phyloP scores from a whole-genome alignment of 2,329 filamentous ascomycete genomes.

The Leptodontidium sp. region DNA sequence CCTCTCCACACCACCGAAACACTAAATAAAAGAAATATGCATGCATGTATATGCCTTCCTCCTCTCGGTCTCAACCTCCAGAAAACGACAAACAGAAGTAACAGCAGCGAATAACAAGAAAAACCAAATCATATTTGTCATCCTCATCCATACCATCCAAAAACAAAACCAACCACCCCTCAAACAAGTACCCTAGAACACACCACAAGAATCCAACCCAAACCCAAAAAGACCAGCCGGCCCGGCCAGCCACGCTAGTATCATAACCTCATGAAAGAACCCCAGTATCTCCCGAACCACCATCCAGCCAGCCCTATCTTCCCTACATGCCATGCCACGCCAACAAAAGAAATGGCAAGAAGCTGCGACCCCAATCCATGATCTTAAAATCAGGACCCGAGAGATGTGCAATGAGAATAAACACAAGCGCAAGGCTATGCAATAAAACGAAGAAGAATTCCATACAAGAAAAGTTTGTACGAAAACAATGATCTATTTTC shows the following conservation, averaged over 20 bases:
- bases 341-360: conserved; percentile 27
- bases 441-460: conserved; percentile 29
- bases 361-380: conserved; percentile 18
- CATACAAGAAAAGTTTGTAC: conserved; percentile 36
- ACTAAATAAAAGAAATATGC: not conserved
- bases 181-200: not conserved
- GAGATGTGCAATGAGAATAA: conserved; percentile 16
- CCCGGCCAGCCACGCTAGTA: conserved; percentile 22
- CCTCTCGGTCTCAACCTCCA: not conserved
- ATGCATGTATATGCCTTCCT: not conserved
- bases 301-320: conserved; percentile 10
- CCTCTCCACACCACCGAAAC: not conserved
- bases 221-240: not conserved
- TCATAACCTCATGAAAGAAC: conserved; percentile 34
- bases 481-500: conserved; percentile 19
- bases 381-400: not conserved
- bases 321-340: conserved; percentile 9
- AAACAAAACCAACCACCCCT: not conserved
- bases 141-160: not conserved
- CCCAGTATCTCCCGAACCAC: not conserved
- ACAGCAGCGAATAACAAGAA: not conserved
- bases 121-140: conserved; percentile 1
- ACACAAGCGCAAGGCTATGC: conserved; percentile 44
- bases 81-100: not conserved
- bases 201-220: not conserved